Evolutionary conservation across 2,329 filamentous ascomycete genomes (phyloP).

Genomic region (Verticillium tricorpus): DNA sequence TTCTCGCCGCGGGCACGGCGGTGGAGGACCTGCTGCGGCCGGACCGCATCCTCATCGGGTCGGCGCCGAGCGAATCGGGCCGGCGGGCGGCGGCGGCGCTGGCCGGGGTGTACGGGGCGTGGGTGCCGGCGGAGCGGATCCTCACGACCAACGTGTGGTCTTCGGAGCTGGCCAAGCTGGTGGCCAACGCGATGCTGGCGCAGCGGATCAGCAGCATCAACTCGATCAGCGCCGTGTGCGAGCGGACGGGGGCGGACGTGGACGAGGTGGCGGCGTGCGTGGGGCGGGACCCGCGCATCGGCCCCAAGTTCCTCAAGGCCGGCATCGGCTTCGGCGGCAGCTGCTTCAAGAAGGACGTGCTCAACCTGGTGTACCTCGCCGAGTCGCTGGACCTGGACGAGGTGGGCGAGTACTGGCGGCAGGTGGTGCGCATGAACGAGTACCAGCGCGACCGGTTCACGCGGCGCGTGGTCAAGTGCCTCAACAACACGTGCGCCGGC

Average conservation of each 20-base stretch:
- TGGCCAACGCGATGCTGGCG: slow-evolving; percentile 74
- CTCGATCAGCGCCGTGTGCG: slow-evolving; percentile 72
- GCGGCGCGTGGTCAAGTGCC: slow-evolving; percentile 56
- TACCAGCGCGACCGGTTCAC: slow-evolving; percentile 67
- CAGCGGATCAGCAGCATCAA: slow-evolving; percentile 80
- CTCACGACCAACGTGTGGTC: slow-evolving; percentile 71
- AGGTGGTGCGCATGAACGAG: slow-evolving; percentile 72
- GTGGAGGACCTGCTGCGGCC: slow-evolving; percentile 65
- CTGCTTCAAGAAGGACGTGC: slow-evolving; percentile 77
- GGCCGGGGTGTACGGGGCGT: slow-evolving; percentile 62
- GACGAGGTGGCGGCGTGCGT: slow-evolving; percentile 64
- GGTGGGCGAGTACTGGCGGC: slow-evolving; percentile 70
- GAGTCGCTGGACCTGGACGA: slow-evolving; percentile 65
- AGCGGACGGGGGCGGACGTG: slow-evolving; percentile 69
- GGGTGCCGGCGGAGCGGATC: slow-evolving; percentile 65
- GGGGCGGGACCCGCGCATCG: slow-evolving; percentile 68
- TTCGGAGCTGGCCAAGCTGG: slow-evolving; percentile 73
- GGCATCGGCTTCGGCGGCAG: slow-evolving; percentile 75
- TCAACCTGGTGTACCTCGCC: slow-evolving; percentile 70
- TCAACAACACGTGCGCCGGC: slow-evolving; percentile 63
- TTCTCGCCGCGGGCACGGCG: slow-evolving; percentile 73
- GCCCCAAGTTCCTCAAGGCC: slow-evolving; percentile 66
- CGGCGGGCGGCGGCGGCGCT: slow-evolving; percentile 58
- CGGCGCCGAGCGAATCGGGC: slow-evolving; percentile 54
- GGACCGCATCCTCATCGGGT: slow-evolving; percentile 72